Evolutionary conservation across 2,329 filamentous ascomycete species (phyloP).

Genomic region (Fusarium acutatum): DNA sequence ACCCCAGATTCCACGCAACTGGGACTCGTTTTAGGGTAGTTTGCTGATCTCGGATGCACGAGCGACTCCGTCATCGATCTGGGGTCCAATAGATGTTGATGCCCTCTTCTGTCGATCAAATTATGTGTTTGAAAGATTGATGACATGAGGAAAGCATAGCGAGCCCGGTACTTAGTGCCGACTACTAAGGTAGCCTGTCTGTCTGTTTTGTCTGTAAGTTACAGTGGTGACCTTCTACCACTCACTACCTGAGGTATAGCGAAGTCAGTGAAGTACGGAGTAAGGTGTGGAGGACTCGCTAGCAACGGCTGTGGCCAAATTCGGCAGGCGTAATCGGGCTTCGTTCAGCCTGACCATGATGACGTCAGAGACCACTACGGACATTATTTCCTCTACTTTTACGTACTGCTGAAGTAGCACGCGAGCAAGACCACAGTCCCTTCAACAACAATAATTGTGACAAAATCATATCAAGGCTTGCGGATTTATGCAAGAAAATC

Average conservation of each 20-base stretch:
- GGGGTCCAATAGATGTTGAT: background rate
- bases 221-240: background rate
- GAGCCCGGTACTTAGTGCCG: background rate
- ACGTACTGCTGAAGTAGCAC: background rate
- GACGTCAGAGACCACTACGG: constrained; percentile 17
- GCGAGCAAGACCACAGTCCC: background rate
- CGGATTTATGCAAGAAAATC: background rate
- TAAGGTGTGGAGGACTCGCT: background rate
- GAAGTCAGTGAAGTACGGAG: background rate
- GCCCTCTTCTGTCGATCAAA: background rate
- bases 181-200: background rate
- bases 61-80: constrained; percentile 10
- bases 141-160: background rate
- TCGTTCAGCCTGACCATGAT: background rate
- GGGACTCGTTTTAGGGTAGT: constrained; percentile 9
- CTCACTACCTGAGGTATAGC: background rate
- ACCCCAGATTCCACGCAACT: constrained; percentile 16
- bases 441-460: background rate
- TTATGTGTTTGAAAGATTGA: background rate
- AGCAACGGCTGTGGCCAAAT: constrained; percentile 7
- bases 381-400: background rate
- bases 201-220: background rate
- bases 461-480: background rate
- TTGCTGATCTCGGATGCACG: constrained; percentile 4
- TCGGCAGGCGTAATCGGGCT: constrained; percentile 15